Evolutionary conservation across 2,329 filamentous ascomycete species (phyloP), one percentile per base, ranked within the genome.

Genomic region (Alternaria alternata): DNA sequence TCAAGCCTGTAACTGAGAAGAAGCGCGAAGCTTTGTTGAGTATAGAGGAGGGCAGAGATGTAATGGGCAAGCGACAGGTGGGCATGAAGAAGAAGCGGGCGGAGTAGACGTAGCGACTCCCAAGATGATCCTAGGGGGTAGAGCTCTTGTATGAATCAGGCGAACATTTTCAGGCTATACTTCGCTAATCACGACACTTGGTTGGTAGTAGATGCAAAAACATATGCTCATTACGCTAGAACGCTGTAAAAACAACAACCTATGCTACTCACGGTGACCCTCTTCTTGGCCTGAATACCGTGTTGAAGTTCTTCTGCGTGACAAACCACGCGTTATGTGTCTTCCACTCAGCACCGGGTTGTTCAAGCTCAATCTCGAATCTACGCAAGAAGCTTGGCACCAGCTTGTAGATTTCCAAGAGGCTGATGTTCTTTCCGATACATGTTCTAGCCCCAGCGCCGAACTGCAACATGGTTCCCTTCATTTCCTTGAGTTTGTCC

Each of bases 1-100:
- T 99, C 74, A 97, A 96, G 84, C 79, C 92, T 46, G 95, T 99
- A 6, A 90, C 91, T n/a, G 92, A 96, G 83, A 96, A 94, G 86
- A 97, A 97, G 85, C 87, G 94, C 58, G 93, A 97, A 80, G 95
- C 94, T 1, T 77, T 94, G 77, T 79, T 97, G 69, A 92, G 96
- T 79, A 92, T 98, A 66, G 95, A 97, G 77, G 93, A 98, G 80
- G 91, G 92, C 11, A 89, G 91, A 70, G 94, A 98, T 80, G 93
- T 97, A 5, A 88, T 91, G 57, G 95, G 95, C n/a, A 95, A 96
- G 82, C 83, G 87, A 67, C 83, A 82, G 69, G 84, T 68, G 54
- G 77, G 78, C 3, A 74, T 79, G 72, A 72, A 76, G 63, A 78
- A 67, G 54, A 63, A 67, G 55, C 63, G 64, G 41, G 63, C 54